Evolutionary conservation across 2,329 filamentous ascomycete species (phyloP).

Genomic region (Hansfordia pulvinata): DNA sequence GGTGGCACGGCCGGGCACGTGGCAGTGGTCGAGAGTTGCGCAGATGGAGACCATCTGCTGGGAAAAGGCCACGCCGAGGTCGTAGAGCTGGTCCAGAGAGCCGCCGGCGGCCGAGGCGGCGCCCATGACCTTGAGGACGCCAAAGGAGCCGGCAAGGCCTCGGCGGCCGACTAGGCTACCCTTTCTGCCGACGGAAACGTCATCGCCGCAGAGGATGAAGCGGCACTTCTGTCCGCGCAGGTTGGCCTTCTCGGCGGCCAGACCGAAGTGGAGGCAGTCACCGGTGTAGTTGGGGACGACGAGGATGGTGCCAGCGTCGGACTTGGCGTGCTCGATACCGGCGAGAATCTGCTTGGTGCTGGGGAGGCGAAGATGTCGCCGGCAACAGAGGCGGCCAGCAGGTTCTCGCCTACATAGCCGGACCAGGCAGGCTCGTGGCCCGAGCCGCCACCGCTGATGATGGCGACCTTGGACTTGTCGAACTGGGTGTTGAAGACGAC

Average conservation of each 20-base stretch:
- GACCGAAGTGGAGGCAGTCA: slow-evolving; percentile 47
- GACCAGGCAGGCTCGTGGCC: slow-evolving; percentile 50
- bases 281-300: slow-evolving; percentile 54
- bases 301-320: slow-evolving; percentile 39
- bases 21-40: slow-evolving; percentile 46
- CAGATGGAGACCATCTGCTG: slow-evolving; percentile 41
- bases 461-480: slow-evolving; percentile 28
- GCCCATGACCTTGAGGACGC: slow-evolving; percentile 43
- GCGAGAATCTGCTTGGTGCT: slow-evolving; percentile 49
- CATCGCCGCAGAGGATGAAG: slow-evolving; percentile 50
- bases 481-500: slow-evolving; percentile 35
- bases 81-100: slow-evolving; percentile 33
- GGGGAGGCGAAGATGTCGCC: slow-evolving; percentile 51
- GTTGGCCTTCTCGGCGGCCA: slow-evolving; percentile 43
- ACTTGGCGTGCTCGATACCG: slow-evolving; percentile 41
- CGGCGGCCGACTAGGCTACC: slow-evolving; percentile 45
- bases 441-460: slow-evolving; percentile 41
- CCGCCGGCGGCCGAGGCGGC: slow-evolving; percentile 32
- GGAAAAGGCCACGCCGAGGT: slow-evolving; percentile 33
- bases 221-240: slow-evolving; percentile 37
- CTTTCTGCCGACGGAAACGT: slow-evolving; percentile 47
- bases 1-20: slow-evolving; percentile 38
- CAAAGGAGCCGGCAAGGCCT: slow-evolving; percentile 47
- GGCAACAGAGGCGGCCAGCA: slow-evolving; percentile 45
- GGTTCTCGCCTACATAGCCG: slow-evolving; percentile 47